phyloP scores from a whole-genome alignment of 805 yeast species.

The Citeromyces matritensis region DNA sequence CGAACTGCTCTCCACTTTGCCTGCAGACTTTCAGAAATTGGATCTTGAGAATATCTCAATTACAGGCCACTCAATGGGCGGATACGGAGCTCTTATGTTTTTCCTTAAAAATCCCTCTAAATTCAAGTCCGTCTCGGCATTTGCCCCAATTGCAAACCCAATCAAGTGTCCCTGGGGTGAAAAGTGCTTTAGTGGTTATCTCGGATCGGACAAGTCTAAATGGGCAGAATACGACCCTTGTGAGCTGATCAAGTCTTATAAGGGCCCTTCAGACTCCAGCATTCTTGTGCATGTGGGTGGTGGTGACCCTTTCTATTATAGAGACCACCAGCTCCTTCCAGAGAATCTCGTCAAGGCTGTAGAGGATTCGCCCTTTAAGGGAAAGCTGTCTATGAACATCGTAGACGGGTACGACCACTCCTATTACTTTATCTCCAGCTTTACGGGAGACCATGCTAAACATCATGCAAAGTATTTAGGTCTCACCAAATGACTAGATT shows the following conservation, averaged over 20 bases:
- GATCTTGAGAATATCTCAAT: conserved; percentile 57
- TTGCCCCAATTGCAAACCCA: conserved; percentile 85
- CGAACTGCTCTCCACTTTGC: conserved; percentile 49
- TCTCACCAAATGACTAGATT: conserved; percentile 3
- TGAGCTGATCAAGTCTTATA: conserved; percentile 42
- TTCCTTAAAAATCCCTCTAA: conserved; percentile 52
- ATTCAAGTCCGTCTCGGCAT: conserved; percentile 75
- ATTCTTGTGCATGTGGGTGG: conserved; percentile 79
- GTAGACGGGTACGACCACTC: conserved; percentile 88
- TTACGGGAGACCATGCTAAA: conserved; percentile 69
- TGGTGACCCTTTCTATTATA: conserved; percentile 53
- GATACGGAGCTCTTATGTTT: conserved; percentile 74
- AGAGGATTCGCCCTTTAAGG: conserved; percentile 40
- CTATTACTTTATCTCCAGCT: conserved; percentile 71
- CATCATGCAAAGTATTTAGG: conserved; percentile 58
- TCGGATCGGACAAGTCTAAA: conserved; percentile 41
- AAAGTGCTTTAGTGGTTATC: conserved; percentile 67
- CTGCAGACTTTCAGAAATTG: conserved; percentile 24
- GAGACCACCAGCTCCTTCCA: conserved; percentile 48
- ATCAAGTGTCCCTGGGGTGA: conserved; percentile 72
- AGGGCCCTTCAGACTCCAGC: conserved; percentile 27
- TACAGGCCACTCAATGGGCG: conserved; percentile 99
- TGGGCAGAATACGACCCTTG: conserved; percentile 86
- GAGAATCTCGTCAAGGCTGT: conserved; percentile 53
- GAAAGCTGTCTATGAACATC: conserved; percentile 38